Conservation (phyloP, 139 green algal genomes). For the Tetradesmus lagerheimii region DNA sequence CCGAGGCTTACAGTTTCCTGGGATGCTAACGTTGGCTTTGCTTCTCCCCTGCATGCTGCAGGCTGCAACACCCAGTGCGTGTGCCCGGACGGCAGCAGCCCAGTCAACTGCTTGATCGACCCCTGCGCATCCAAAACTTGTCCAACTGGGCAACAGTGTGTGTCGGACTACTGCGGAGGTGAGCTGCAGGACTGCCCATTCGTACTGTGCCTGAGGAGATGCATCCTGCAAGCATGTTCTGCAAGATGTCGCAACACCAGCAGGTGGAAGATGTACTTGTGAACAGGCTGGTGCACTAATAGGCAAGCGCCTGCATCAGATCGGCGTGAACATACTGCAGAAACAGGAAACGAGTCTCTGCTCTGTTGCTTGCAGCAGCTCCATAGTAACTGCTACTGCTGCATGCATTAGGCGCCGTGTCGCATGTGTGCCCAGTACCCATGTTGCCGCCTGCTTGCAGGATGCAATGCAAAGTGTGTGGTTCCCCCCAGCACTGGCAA, state of each 20-base stretch:
- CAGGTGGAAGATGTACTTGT: background rate
- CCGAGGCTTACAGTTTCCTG: too few species aligned
- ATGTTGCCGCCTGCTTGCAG: background rate
- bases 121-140: background rate
- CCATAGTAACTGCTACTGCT: background rate
- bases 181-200: background rate
- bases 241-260: background rate
- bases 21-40: background rate
- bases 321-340: too few species aligned
- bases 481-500: background rate
- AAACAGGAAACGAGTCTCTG: too few species aligned
- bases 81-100: background rate
- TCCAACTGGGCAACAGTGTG: background rate
- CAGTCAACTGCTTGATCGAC: background rate
- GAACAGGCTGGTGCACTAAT: too few species aligned
- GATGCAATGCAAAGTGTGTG: background rate
- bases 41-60: background rate
- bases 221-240: too few species aligned
- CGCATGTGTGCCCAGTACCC: too few species aligned
- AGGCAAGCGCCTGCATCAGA: too few species aligned
- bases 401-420: too few species aligned
- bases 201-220: too few species aligned
- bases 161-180: background rate
- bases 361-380: too few species aligned
- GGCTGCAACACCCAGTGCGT: background rate